phyloP scores from a whole-genome alignment of 257 asterid genomes.

The Nicotiana undulata region DNA sequence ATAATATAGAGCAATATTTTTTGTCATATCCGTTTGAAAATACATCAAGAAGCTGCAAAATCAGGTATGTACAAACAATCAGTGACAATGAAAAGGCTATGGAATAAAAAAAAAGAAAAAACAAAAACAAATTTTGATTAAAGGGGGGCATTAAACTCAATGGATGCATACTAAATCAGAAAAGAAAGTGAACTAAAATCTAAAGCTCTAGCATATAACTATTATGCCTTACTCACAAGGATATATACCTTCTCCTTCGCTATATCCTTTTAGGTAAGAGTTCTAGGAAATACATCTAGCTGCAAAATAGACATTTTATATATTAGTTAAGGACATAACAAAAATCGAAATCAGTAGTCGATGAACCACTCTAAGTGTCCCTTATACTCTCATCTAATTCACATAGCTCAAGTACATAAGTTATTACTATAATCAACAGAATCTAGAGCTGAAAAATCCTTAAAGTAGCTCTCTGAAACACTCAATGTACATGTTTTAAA shows the following conservation, averaged over 20 bases:
- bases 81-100: background rate
- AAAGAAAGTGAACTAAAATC: background rate
- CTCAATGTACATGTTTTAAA: background rate
- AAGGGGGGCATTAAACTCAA: background rate
- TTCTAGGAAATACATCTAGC: no score
- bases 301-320: background rate
- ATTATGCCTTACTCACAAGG: background rate
- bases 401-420: background rate
- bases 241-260: background rate
- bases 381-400: no score
- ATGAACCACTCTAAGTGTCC: no score
- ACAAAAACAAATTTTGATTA: background rate
- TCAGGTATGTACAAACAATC: background rate
- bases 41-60: slow-evolving; percentile 5
- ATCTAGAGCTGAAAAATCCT: background rate
- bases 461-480: background rate
- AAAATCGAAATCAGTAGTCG: no score
- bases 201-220: background rate
- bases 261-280: background rate
- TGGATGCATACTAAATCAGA: background rate
- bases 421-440: background rate
- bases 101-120: background rate
- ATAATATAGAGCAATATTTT: background rate
- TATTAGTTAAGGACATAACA: background rate
- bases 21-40: background rate